Base-by-base conservation (phyloP, 1,139 yeast species). In the Debaryomyces psychrophilus region DNA sequence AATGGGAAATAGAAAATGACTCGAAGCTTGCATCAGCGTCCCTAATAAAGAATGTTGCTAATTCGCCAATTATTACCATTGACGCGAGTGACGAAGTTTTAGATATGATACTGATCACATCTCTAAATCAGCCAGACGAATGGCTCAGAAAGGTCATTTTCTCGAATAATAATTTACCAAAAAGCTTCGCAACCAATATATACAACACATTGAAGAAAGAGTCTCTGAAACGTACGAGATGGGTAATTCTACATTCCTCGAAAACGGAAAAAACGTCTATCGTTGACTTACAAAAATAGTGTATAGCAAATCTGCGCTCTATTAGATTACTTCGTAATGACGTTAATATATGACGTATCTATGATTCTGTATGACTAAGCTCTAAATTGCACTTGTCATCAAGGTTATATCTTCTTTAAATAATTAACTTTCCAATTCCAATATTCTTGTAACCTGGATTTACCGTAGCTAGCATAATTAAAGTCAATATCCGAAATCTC, bases 61-160 rank as follows among this genome's bases (percentile, higher is more conserved):
- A 69, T 23, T 84, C 93, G 0, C 90, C 97, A 0, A 79, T 92
- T 0, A 72, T 90, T 38, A 78, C 87, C 1, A 77, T 92, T 31
- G 98, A 93, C 60, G 82, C 81, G 1, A 77, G 86, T 49, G 97
- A 90, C 55, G 97, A 90, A 53, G 87, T 88, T 1, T 61, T 92
- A 48, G 95, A 89, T 39, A 88, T 90, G 76, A 88, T 92, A 37
- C 74, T 85, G 27, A 78, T 85, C 1, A 85, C 95, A 0, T 85
- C 96, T 0, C 75, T 92, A 17, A 76, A 77, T 35, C 90, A 83
- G 52, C 85, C 83, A 34, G 97, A 92, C 50, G 96, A 90, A 74
- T 92, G 97, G 97, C 70, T 83, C 39, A 73, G 95, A 55, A 86
- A 88, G 55, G 90, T 90, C 2, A 87, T 90, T 8, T 90, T 90